Percentiles rank a stretch among this genome's conserved stretches.
These are phyloP conservation scores for Nannochloropsis gaditana DNA, from an alignment of 108 stramenopile genomes.

Conservation along the genomic window DNA sequence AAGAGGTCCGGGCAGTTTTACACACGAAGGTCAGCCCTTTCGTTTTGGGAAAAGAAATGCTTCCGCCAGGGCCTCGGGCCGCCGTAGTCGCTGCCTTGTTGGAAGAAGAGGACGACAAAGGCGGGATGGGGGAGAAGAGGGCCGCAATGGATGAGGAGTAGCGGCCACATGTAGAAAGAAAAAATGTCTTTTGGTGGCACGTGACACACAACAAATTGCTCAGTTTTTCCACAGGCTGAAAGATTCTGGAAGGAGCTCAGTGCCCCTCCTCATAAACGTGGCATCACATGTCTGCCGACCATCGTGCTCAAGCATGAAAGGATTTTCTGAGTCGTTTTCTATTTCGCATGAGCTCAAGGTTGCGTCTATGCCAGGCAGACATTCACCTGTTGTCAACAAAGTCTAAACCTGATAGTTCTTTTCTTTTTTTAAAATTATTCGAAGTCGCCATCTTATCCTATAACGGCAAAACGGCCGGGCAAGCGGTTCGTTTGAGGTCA, in stretches of 20 bases:
- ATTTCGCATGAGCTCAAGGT: no score
- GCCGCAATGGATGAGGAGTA: background rate
- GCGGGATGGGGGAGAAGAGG: background rate
- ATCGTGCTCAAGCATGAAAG: no score
- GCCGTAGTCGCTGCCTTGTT: background rate
- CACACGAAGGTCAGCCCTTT: background rate
- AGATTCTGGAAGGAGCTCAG: background rate
- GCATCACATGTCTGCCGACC: no score
- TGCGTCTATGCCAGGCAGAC: no score
- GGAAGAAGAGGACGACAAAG: background rate
- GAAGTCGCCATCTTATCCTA: no score
- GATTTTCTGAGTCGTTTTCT: no score
- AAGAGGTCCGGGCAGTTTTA: background rate
- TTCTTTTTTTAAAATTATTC: no score
- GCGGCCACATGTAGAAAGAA: background rate
- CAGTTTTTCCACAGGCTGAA: background rate
- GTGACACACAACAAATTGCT: background rate
- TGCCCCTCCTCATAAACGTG: background rate
- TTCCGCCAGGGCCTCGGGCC: background rate
- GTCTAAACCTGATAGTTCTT: no score
- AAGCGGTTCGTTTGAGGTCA: no score
- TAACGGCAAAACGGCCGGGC: no score
- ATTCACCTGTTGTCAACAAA: no score
- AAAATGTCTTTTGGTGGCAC: background rate
- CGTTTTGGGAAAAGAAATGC: background rate